Base-by-base conservation (phyloP, 306 rosid species). In the Geum urbanum region DNA sequence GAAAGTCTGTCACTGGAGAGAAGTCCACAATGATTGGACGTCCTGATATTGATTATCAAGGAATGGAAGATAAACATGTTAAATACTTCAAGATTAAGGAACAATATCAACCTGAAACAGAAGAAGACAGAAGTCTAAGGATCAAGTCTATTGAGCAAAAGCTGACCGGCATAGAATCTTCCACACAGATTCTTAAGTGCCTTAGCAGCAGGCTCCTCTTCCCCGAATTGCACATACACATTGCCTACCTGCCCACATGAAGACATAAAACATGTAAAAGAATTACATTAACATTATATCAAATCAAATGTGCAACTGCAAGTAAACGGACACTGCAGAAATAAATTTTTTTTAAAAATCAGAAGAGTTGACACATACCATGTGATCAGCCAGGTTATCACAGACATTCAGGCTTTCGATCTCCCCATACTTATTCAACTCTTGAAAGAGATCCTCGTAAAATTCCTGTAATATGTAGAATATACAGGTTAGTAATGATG, bases 11-110 rank as follows among this genome's bases (percentile, higher is more conserved):
- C 56, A 88, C 95, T 0, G 91, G 91, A 45, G 95, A 88, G 46
- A 83, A 88, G 71, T 88, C 95, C 2, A 88, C 91, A 70, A 86
- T 88, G 72, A 88, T 88, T 5, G 91, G 95, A n/a, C 91, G 81
- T 22, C 91, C 91, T 88, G 82, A 56, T 72, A 15, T 14, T 13
- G 15, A 54, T 51, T 12, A 0, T n/a, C 32, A 9, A 51, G 16
- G 16, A 2, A 13, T 4, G 16, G 8, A 63, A 50, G 8, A 49
- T 52, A 14, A 63, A 35, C n/a, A 53, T 22, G 37, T 37, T 60
- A 64, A 7, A 51, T 11, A 32, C 6, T 49, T 6, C 19, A 3
- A n/a, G 47, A 3, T 9, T 5, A 51, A n/a, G 3, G 10, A 10
- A 12, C 4, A 52, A 52, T 50, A 70, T 8, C 24, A 44, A 8